phyloP scores from a whole-genome alignment of 2,329 filamentous ascomycete genomes.

The Rhinocladiella similis region DNA sequence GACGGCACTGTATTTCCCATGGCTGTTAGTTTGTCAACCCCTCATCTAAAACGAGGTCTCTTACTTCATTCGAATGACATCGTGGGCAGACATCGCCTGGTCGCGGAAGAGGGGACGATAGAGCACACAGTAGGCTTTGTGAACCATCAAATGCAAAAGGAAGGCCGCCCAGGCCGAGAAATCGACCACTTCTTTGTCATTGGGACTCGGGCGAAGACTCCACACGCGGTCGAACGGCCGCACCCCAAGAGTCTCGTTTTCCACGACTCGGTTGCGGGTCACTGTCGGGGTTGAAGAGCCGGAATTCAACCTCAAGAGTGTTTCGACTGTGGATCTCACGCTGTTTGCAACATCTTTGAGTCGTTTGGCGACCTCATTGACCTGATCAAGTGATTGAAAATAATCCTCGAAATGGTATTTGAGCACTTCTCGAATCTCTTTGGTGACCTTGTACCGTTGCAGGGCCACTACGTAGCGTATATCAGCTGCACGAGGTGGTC shows the following conservation, averaged over 20 bases:
- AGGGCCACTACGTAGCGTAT: conserved; percentile 25
- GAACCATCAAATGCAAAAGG: conserved; percentile 27
- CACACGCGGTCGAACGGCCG: conserved; percentile 17
- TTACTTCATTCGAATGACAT: conserved; percentile 18
- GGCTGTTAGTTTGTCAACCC: neutral
- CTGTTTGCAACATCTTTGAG: conserved; percentile 12
- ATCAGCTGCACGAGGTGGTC: conserved; percentile 12
- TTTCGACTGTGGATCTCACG: conserved; percentile 2
- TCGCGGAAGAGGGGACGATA: conserved; percentile 27
- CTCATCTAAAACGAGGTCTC: neutral
- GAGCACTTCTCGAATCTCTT: conserved; percentile 21
- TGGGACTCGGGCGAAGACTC: conserved; percentile 14
- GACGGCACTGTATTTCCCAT: conserved; percentile 21
- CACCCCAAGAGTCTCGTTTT: neutral
- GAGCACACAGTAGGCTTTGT: conserved; percentile 29
- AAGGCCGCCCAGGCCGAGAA: conserved; percentile 22
- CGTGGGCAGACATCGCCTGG: conserved; percentile 5
- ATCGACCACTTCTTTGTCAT: conserved; percentile 18
- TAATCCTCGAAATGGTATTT: conserved; percentile 22
- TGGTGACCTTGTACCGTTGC: conserved; percentile 24
- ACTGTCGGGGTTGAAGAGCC: neutral
- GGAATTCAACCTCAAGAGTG: conserved; percentile 5
- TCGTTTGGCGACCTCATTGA: conserved; percentile 9
- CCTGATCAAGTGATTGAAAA: conserved; percentile 10
- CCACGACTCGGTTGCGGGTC: neutral